Conservation (phyloP, 2,329 filamentous ascomycete species). For the Xylariomycetidae sp. region DNA sequence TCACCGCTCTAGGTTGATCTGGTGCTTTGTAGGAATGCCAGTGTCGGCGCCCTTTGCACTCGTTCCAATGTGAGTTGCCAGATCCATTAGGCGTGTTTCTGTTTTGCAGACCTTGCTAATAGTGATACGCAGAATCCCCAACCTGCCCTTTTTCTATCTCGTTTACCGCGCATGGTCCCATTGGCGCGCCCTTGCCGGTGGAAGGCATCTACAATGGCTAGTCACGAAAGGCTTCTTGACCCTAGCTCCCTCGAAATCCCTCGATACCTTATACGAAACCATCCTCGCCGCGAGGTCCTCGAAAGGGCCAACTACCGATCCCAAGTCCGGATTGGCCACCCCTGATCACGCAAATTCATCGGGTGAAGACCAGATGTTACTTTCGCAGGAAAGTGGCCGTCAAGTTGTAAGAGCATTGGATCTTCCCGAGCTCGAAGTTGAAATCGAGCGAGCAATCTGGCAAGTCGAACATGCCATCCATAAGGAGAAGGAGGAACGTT, state of each 20-base stretch:
- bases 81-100: neutral
- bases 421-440: slow-evolving; percentile 63
- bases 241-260: slow-evolving; percentile 56
- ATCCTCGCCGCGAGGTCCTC: slow-evolving; percentile 15
- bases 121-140: slow-evolving; percentile 60
- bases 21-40: slow-evolving; percentile 78
- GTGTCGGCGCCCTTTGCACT: slow-evolving; percentile 76
- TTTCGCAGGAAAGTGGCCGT: slow-evolving; percentile 48
- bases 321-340: slow-evolving; percentile 15
- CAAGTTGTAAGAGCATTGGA: slow-evolving; percentile 56
- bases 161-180: slow-evolving; percentile 88
- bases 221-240: slow-evolving; percentile 65
- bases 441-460: slow-evolving; percentile 70
- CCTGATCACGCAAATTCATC: slow-evolving; percentile 5
- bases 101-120: neutral
- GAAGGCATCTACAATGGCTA: slow-evolving; percentile 78
- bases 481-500: slow-evolving; percentile 25
- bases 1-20: slow-evolving; percentile 71
- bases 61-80: slow-evolving; percentile 67
- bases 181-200: slow-evolving; percentile 79
- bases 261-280: slow-evolving; percentile 48
- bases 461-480: slow-evolving; percentile 56
- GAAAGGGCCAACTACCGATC: slow-evolving; percentile 20
- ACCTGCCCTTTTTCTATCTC: slow-evolving; percentile 95
- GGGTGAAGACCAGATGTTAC: slow-evolving; percentile 40